phyloP scores from a whole-genome alignment of 306 rosid genomes.

The Castanopsis chinensis region DNA sequence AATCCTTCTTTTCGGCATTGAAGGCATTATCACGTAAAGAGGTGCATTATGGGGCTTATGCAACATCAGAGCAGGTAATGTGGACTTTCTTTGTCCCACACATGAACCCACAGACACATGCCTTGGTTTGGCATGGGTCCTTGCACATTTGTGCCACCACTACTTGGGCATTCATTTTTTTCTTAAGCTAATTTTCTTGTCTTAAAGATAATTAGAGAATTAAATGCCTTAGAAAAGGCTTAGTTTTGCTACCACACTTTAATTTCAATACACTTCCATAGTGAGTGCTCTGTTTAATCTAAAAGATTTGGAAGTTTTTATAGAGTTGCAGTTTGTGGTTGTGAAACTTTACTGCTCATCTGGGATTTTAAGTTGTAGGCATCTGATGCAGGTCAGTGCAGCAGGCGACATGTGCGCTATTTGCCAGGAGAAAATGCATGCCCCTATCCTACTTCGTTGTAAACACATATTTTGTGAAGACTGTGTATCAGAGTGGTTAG shows the following conservation, averaged over 20 bases:
- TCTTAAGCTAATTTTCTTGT: background rate
- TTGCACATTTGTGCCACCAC: background rate
- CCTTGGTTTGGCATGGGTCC: background rate
- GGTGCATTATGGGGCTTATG: constrained; percentile 98
- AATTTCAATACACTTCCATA: background rate
- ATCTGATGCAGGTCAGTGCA: constrained; percentile 69
- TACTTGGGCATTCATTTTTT: background rate
- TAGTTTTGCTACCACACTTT: background rate
- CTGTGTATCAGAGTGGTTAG: constrained; percentile 97
- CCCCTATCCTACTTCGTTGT: constrained; percentile 87
- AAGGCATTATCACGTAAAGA: constrained; percentile 93
- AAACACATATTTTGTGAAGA: constrained; percentile 98
- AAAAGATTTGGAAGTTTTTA: background rate
- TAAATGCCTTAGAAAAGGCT: background rate
- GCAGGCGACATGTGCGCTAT: constrained; percentile 97
- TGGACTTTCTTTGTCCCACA: background rate
- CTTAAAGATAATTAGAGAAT: background rate
- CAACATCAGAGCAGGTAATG: constrained; percentile 91
- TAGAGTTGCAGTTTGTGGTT: background rate
- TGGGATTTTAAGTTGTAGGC: constrained; percentile 8
- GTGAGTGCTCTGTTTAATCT: background rate
- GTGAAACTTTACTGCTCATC: background rate
- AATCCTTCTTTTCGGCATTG: constrained; percentile 82
- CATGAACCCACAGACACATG: background rate
- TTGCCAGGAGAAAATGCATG: constrained; percentile 99